A percentile compares a stretch with the other conserved stretches of the same genome.
Evolutionary conservation across 768 basidiomycete species (phyloP).

Genomic region (Termitomyces titanicus): DNA sequence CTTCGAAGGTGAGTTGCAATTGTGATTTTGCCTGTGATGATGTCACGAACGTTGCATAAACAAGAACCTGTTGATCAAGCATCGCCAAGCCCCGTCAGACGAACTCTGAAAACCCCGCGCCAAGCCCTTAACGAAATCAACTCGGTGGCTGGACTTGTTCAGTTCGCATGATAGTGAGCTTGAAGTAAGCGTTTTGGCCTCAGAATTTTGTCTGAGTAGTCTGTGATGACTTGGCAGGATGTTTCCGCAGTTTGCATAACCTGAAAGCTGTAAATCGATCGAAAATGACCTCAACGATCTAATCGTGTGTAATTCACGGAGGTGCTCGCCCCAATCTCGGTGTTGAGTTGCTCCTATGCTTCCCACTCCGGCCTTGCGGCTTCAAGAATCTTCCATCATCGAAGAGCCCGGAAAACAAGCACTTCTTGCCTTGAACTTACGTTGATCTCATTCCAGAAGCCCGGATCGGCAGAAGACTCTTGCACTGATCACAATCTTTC

Average conservation of each 20-base stretch:
- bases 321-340: background rate
- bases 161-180: no score
- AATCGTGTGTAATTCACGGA: background rate
- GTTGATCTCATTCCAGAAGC: no score
- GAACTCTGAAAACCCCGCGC: background rate
- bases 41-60: no score
- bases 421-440: background rate
- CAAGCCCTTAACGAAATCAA: conserved; percentile 1
- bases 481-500: background rate
- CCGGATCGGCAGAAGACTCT: no score
- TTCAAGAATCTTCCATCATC: background rate
- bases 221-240: background rate
- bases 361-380: background rate
- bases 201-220: background rate
- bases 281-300: background rate
- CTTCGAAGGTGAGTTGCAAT: no score
- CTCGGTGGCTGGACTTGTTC: background rate
- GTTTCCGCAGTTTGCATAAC: background rate
- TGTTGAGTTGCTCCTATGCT: background rate
- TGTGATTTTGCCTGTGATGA: no score
- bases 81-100: background rate
- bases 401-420: no score
- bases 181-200: background rate
- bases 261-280: no score
- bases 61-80: background rate